Evolutionary conservation across 495 filamentous ascomycete genomes (phyloP).

Genomic region (Talaromyces trachyspermus): DNA sequence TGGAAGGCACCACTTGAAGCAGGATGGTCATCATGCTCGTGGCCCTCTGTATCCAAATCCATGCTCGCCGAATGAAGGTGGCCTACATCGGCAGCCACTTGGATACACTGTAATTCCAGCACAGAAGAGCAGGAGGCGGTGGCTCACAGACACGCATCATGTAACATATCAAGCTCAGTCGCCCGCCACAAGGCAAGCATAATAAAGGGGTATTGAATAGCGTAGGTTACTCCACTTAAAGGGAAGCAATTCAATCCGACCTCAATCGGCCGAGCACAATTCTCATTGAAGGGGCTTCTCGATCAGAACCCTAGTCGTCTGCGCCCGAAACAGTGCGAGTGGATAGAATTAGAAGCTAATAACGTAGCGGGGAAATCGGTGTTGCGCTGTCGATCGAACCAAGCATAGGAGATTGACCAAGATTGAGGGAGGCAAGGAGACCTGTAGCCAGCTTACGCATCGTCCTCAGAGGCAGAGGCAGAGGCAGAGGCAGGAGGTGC

Average conservation of each 20-base stretch:
- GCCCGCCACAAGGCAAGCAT: background rate
- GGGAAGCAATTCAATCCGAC: background rate
- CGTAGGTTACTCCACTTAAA: too few species aligned
- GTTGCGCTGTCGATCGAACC: too few species aligned
- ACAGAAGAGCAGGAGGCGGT: conserved; percentile 4
- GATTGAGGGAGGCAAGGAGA: too few species aligned
- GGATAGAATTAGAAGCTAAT: too few species aligned
- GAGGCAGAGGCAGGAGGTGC: too few species aligned
- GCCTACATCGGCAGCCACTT: conserved; percentile 5
- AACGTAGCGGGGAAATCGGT: too few species aligned
- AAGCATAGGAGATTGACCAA: too few species aligned
- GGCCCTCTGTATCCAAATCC: conserved; percentile 4
- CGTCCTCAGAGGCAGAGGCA: too few species aligned
- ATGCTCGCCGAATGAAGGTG: conserved; percentile 1
- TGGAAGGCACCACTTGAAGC: conserved; percentile 11
- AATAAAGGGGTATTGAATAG: background rate
- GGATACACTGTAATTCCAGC: conserved; percentile 2
- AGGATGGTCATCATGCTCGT: background rate
- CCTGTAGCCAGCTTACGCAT: too few species aligned
- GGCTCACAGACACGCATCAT: conserved; percentile 8
- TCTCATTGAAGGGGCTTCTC: too few species aligned
- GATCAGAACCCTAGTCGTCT: too few species aligned
- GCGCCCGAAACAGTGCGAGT: too few species aligned
- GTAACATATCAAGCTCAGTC: background rate
- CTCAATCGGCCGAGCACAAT: background rate